phyloP scores from a whole-genome alignment of 1,139 yeast species.

The Diutina pseudorugosa region DNA sequence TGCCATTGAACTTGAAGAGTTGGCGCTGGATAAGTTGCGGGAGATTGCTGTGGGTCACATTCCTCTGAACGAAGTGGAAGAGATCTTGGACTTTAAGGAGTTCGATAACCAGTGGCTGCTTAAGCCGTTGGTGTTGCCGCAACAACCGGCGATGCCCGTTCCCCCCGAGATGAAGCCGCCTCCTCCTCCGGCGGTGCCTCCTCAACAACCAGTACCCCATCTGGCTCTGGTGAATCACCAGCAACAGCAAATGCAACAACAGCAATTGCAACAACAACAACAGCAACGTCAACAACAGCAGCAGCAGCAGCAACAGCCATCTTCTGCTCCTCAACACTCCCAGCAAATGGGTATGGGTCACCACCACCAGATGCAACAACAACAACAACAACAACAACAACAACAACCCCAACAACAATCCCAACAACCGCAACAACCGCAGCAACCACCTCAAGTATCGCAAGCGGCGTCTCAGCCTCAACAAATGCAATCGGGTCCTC shows the following conservation, averaged over 20 bases:
- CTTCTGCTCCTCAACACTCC: not conserved
- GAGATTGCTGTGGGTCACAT: constrained; percentile 14
- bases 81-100: constrained; percentile 30
- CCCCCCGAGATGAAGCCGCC: not conserved
- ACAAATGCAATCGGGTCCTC: not conserved
- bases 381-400: not conserved
- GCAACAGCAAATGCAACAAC: not conserved
- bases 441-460: not conserved
- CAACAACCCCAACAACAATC: not conserved
- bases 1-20: constrained; percentile 52
- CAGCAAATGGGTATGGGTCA: not conserved
- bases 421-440: not conserved
- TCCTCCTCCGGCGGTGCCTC: not conserved
- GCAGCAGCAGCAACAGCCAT: not conserved
- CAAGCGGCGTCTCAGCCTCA: not conserved
- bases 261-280: not conserved
- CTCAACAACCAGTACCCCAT: constrained; percentile 3
- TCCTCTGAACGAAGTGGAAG: constrained; percentile 17
- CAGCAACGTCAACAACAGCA: not conserved
- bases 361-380: constrained; percentile 1
- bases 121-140: constrained; percentile 17
- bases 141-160: not conserved
- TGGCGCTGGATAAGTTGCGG: constrained; percentile 24
- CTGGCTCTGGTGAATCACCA: not conserved
- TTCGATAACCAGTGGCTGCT: constrained; percentile 38